These are phyloP conservation scores for Gymnopus androsaceus DNA, from an alignment of 1,284 basidiomycete genomes.

Conservation along the genomic window DNA sequence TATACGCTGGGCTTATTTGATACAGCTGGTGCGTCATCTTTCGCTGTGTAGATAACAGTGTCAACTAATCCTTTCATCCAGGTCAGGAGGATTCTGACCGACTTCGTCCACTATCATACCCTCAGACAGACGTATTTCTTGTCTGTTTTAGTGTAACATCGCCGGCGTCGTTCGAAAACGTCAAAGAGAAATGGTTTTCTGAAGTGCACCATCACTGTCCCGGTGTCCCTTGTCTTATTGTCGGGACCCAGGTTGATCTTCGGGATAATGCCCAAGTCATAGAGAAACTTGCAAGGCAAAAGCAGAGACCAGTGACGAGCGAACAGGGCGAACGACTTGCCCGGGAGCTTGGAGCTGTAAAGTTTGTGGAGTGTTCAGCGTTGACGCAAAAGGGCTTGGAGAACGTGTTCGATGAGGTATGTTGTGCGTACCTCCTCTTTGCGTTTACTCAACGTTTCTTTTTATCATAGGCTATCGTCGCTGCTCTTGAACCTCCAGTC, in stretches of 20 bases:
- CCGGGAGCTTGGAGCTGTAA: slow-evolving; percentile 94
- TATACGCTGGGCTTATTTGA: slow-evolving; percentile 99
- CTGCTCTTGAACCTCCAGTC: slow-evolving; percentile 95
- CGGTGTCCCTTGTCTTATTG: slow-evolving; percentile 98
- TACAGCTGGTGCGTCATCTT: slow-evolving; percentile 76
- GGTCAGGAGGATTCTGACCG: slow-evolving; percentile 99
- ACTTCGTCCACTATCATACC: slow-evolving; percentile 97
- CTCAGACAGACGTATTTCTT: slow-evolving; percentile 99
- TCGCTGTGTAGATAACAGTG: slow-evolving; percentile 1
- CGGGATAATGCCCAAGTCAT: slow-evolving; percentile 91
- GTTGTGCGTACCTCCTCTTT: slow-evolving; percentile 29
- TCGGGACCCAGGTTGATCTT: slow-evolving; percentile 98
- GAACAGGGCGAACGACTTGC: slow-evolving; percentile 95
- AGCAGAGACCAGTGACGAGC: slow-evolving; percentile 87
- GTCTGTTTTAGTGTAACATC: slow-evolving; percentile 99
- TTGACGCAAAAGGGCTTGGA: slow-evolving; percentile 98
- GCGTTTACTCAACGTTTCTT: slow-evolving; percentile 14
- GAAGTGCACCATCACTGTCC: slow-evolving; percentile 99
- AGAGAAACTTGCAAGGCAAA: slow-evolving; percentile 95
- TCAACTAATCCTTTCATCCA: slow-evolving; percentile 32
- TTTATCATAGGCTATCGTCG: slow-evolving; percentile 89
- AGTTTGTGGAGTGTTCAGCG: slow-evolving; percentile 99
- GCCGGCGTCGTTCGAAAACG: slow-evolving; percentile 99
- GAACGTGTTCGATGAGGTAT: slow-evolving; percentile 99
- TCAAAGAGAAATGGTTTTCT: slow-evolving; percentile 99